Percentiles rank a stretch among this genome's conserved stretches.
phyloP scores from a whole-genome alignment of 371 early-diverging fungal genomes.

The Mortierella polycephala region DNA sequence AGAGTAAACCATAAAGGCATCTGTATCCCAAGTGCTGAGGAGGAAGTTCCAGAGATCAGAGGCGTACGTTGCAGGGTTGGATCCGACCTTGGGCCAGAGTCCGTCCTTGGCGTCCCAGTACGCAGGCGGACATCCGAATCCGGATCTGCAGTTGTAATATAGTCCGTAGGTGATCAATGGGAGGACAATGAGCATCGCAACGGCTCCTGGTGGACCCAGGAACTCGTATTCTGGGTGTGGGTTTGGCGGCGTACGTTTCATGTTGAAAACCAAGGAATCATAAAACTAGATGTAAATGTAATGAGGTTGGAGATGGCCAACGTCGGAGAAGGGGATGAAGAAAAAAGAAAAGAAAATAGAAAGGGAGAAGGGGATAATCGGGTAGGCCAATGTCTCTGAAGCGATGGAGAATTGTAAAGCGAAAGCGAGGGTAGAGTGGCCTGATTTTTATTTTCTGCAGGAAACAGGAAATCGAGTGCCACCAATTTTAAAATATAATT shows the following conservation, averaged over 20 bases:
- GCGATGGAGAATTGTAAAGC: background rate
- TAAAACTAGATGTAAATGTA: background rate
- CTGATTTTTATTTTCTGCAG: constrained; percentile 18
- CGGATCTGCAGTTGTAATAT: constrained; percentile 73
- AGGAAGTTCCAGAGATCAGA: constrained; percentile 39
- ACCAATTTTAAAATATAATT: too few species aligned
- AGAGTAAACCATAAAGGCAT: constrained; percentile 66
- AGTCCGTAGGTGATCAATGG: constrained; percentile 70
- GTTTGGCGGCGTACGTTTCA: constrained; percentile 40
- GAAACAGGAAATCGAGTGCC: too few species aligned
- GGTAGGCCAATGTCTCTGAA: background rate
- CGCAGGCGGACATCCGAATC: constrained; percentile 63
- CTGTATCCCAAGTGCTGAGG: constrained; percentile 47
- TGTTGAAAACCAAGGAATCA: constrained; percentile 10
- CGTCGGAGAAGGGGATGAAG: background rate
- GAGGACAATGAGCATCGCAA: constrained; percentile 67
- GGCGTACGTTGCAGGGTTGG: constrained; percentile 31
- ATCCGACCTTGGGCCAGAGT: constrained; percentile 48
- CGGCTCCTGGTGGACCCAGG: constrained; percentile 81
- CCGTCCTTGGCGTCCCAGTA: constrained; percentile 41
- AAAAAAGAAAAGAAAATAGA: background rate
- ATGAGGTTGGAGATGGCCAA: background rate
- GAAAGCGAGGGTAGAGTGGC: constrained; percentile 6
- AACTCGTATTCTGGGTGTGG: constrained; percentile 71
- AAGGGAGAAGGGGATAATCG: background rate